These are phyloP conservation scores for Kandelia obovata DNA, from an alignment of 345 rosid species.

Conservation along the genomic window DNA sequence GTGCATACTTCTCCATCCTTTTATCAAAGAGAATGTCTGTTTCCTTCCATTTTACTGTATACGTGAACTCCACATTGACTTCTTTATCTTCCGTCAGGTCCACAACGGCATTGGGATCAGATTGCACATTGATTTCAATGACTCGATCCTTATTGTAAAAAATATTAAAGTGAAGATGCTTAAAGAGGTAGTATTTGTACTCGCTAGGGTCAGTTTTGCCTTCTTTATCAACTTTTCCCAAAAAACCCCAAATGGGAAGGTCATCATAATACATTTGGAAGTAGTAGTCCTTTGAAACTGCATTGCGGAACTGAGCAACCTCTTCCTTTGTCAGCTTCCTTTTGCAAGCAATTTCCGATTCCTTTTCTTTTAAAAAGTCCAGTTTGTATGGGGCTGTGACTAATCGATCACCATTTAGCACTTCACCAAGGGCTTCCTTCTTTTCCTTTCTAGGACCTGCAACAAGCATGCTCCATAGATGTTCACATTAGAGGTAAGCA, in stretches of 20 bases:
- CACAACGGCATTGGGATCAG: conserved; percentile 22
- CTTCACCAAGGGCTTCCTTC: conserved; percentile 35
- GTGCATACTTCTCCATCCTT: conserved; percentile 32
- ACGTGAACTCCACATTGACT: conserved; percentile 25
- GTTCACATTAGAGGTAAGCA: background rate
- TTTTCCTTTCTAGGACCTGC: conserved; percentile 25
- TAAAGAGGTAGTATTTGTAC: conserved; percentile 23
- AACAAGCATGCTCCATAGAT: background rate
- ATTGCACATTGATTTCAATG: conserved; percentile 19
- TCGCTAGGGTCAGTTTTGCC: conserved; percentile 27
- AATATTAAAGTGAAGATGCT: conserved; percentile 25
- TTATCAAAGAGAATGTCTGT: conserved; percentile 27
- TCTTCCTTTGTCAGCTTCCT: conserved; percentile 23
- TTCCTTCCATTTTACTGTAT: conserved; percentile 33
- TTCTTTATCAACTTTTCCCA: conserved; percentile 33
- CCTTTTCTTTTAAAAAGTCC: conserved; percentile 22
- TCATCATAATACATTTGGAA: conserved; percentile 36
- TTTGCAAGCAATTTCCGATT: conserved; percentile 23
- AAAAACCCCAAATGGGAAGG: conserved; percentile 32
- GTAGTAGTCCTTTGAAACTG: conserved; percentile 27
- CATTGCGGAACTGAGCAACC: conserved; percentile 23
- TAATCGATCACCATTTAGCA: conserved; percentile 30
- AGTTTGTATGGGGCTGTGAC: conserved; percentile 32
- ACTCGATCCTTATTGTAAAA: conserved; percentile 33
- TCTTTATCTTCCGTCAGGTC: conserved; percentile 31